Evolutionary conservation across 208 protist species (phyloP), one percentile per base, ranked within the genome.

Genomic region (Leishmania amazonensis): DNA sequence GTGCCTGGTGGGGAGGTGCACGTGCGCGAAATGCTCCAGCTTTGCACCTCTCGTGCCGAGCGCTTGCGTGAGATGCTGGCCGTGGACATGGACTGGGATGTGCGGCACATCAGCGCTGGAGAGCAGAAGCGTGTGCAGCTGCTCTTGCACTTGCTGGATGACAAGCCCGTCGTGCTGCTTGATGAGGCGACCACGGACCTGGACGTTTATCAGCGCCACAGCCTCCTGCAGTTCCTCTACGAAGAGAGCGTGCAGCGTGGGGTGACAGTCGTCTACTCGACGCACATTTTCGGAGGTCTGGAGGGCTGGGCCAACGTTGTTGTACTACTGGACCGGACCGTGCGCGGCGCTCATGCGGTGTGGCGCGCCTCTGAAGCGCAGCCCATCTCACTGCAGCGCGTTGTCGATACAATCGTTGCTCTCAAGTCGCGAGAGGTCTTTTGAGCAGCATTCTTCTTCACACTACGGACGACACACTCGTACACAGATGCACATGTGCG

Each of bases 151-250:
- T 62, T 89, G 28, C 54, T 93, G 38, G 88, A 91, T 31, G 87
- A 93, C 35, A 88, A 86, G 65, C 83, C 87, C 1, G n/a, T 98
- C 21, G 83, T 98, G 67, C 79, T 98, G 51, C 85, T 98, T 38
- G 95, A 98, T 81, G 96, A 98, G 87, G 95, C 95, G 77, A 98
- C 97, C 28, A 85, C 95, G 24, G 96, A 98, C 87, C 87, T 98
- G 47, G 97, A 98, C 81, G 87, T 98, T 38, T 85, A 97, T 60
- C 91, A 94, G 78, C 90, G 97, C 24, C 87, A 97, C 71, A 86
- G 84, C 38, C 87, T 99, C 31, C 88, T 98, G 70, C 65, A 88
- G 47, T 98, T 97, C 79, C 77, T 99, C 47, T 91, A 92, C 81
- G 82, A 89, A 75, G 95, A 98, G 78, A 96, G 90, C 83, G 88